Percentiles rank a stretch among this genome's conserved stretches.
Conservation (phyloP, 441 rosid species). For the Biscutella auriculata region DNA sequence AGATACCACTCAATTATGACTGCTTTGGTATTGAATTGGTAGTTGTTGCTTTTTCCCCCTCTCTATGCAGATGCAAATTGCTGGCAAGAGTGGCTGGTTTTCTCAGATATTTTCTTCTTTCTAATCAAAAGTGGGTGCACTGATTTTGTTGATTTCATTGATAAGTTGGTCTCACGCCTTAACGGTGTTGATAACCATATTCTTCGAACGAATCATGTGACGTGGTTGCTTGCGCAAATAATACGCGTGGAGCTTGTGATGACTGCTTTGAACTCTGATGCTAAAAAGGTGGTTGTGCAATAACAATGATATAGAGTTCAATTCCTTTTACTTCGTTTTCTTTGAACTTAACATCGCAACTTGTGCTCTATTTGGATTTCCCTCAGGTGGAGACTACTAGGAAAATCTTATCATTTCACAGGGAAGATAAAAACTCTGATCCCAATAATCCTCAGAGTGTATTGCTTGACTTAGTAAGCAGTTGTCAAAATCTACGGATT, state of each 20-base stretch:
- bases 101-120: slow-evolving; percentile 81
- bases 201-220: slow-evolving; percentile 93
- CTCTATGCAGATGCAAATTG: slow-evolving; percentile 68
- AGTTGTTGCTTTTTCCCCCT: too few species aligned
- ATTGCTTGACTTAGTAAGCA: slow-evolving; percentile 93
- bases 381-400: slow-evolving; percentile 82
- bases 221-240: slow-evolving; percentile 91
- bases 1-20: background rate
- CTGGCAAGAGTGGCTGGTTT: slow-evolving; percentile 99
- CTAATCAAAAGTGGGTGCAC: slow-evolving; percentile 86
- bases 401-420: slow-evolving; percentile 83
- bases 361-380: slow-evolving; percentile 13
- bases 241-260: slow-evolving; percentile 79
- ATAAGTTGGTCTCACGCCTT: slow-evolving; percentile 71
- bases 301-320: background rate
- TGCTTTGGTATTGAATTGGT: slow-evolving; percentile 8
- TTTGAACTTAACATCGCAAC: too few species aligned
- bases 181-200: slow-evolving; percentile 63
- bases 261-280: slow-evolving; percentile 62
- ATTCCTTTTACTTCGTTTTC: background rate
- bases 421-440: slow-evolving; percentile 84
- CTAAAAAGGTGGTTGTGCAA: slow-evolving; percentile 60
- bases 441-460: slow-evolving; percentile 87
- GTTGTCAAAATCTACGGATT: slow-evolving; percentile 87
- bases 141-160: slow-evolving; percentile 92